Evolutionary conservation across 352 stramenopile species (phyloP).

Genomic region (Globisporangium splendens): DNA sequence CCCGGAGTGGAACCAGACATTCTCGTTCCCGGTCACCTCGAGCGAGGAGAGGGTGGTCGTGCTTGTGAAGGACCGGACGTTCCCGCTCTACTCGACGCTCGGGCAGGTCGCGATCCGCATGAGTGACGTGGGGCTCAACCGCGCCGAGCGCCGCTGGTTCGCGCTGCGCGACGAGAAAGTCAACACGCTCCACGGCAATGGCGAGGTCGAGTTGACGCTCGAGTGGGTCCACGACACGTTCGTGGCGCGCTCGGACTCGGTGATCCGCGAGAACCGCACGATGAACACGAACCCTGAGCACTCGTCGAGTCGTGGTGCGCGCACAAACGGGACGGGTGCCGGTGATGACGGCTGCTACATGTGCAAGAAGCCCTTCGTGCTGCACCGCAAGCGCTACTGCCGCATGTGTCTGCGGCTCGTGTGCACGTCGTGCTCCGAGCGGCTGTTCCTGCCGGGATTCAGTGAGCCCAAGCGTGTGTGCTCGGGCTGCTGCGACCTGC

Average conservation of each 20-base stretch:
- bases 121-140: slow-evolving; percentile 78
- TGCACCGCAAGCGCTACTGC: slow-evolving; percentile 78
- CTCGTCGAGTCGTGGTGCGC: slow-evolving; percentile 17
- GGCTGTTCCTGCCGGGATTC: slow-evolving; percentile 82
- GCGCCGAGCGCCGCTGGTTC: slow-evolving; percentile 78
- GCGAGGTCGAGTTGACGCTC: slow-evolving; percentile 85
- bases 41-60: slow-evolving; percentile 66
- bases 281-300: slow-evolving; percentile 9
- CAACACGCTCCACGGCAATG: slow-evolving; percentile 57
- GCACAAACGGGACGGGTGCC: slow-evolving; percentile 14
- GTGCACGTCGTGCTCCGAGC: slow-evolving; percentile 83
- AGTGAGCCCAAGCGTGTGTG: slow-evolving; percentile 86
- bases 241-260: slow-evolving; percentile 82
- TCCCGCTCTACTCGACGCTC: slow-evolving; percentile 73
- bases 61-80: slow-evolving; percentile 69
- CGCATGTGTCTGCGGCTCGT: slow-evolving; percentile 84
- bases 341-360: slow-evolving; percentile 72
- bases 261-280: slow-evolving; percentile 67
- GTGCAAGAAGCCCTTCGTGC: slow-evolving; percentile 76
- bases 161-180: slow-evolving; percentile 71
- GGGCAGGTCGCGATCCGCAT: slow-evolving; percentile 74
- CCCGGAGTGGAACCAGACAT: slow-evolving; percentile 88
- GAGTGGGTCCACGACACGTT: slow-evolving; percentile 90
- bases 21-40: slow-evolving; percentile 83
- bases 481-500: slow-evolving; percentile 79